Conservation (phyloP, 805 yeast genomes). For the Kluyveromyces nonfermentans region DNA sequence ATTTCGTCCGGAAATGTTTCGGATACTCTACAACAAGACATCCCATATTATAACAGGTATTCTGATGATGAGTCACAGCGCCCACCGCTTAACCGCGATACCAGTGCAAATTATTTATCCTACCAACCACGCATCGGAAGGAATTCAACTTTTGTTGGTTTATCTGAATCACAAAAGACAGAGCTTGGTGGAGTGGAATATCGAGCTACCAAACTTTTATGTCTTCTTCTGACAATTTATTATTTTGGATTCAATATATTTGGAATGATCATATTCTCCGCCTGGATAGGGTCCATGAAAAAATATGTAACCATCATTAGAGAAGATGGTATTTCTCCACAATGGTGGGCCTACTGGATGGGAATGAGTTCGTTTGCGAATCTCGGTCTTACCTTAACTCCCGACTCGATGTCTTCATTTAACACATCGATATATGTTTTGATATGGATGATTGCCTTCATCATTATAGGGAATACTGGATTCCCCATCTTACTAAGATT, state of each 20-base stretch:
- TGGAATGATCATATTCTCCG: constrained; percentile 43
- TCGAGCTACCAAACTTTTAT: constrained; percentile 71
- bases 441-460: constrained; percentile 54
- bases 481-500: constrained; percentile 79
- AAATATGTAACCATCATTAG: constrained; percentile 38
- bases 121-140: constrained; percentile 90
- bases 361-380: constrained; percentile 76
- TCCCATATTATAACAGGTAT: constrained; percentile 20
- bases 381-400: constrained; percentile 72
- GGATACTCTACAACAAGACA: neutral
- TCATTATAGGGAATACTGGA: constrained; percentile 90
- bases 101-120: constrained; percentile 64
- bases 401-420: constrained; percentile 70
- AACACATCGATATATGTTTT: constrained; percentile 54
- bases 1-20: neutral
- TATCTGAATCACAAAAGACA: constrained; percentile 76
- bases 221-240: constrained; percentile 53
- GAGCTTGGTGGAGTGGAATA: constrained; percentile 98
- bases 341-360: constrained; percentile 93
- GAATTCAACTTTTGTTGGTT: constrained; percentile 80
- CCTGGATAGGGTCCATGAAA: constrained; percentile 45
- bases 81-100: constrained; percentile 22
- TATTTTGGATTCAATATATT: constrained; percentile 69
- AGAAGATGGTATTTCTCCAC: constrained; percentile 54
- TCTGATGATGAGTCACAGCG: constrained; percentile 14